A percentile compares a stretch with the other conserved stretches of the same genome.
These are phyloP conservation scores for Buxus sempervirens DNA, from an alignment of 164 flowering plant species.

Conservation along the genomic window DNA sequence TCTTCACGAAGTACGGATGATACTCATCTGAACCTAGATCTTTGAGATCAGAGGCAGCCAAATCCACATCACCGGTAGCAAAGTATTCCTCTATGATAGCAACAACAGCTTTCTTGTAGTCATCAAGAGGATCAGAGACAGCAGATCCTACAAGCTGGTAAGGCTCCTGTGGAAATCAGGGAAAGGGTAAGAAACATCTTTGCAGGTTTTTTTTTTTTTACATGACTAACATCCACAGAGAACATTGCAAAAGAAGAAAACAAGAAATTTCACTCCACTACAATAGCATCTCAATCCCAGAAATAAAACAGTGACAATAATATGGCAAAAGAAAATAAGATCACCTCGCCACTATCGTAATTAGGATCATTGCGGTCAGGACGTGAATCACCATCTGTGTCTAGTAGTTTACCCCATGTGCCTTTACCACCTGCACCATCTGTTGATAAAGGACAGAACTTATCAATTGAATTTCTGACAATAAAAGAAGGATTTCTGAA, in stretches of 20 bases:
- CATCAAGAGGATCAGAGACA: constrained; percentile 81
- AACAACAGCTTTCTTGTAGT: constrained; percentile 85
- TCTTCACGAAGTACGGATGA: constrained; percentile 87
- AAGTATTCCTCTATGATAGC: constrained; percentile 90
- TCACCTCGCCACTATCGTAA: constrained; percentile 98
- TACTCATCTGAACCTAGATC: constrained; percentile 80
- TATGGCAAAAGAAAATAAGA: background rate
- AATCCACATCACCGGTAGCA: constrained; percentile 74
- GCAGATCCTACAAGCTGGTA: constrained; percentile 83
- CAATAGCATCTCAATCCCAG: background rate
- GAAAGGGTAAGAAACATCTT: background rate
- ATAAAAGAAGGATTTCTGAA: background rate
- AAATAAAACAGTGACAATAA: background rate
- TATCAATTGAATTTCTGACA: background rate
- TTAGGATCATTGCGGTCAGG: constrained; percentile 95
- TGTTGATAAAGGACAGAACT: constrained; percentile 18
- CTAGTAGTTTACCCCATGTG: constrained; percentile 97
- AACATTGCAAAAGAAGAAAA: background rate
- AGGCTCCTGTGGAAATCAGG: constrained; percentile 17
- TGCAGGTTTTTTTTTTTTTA: background rate
- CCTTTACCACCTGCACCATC: constrained; percentile 99
- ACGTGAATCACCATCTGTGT: constrained; percentile 73
- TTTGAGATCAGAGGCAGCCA: constrained; percentile 80
- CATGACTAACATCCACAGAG: background rate
- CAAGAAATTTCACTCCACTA: background rate